Conservation (phyloP, 2,329 filamentous ascomycete genomes). For the Raffaelea arxii region DNA sequence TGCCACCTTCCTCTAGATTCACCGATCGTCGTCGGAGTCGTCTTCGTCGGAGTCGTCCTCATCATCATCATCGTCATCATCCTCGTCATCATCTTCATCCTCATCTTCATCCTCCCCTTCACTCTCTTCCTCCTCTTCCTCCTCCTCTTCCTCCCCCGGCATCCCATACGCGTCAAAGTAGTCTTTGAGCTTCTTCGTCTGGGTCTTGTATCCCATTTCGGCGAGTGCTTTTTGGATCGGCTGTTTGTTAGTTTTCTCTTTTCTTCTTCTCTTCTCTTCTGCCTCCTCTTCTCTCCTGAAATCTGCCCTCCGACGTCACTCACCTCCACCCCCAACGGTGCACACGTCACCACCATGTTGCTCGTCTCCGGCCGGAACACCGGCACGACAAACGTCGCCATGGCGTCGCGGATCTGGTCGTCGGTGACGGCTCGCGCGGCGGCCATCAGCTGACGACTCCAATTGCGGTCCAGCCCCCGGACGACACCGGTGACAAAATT, state of each 20-base stretch:
- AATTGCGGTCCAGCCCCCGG: constrained; percentile 63
- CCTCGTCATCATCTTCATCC: constrained; percentile 44
- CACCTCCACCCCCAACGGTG: constrained; percentile 76
- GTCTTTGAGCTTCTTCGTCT: constrained; percentile 61
- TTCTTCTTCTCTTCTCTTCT: background rate
- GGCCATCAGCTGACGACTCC: constrained; percentile 65
- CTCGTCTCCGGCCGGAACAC: constrained; percentile 72
- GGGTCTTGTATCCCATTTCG: constrained; percentile 66
- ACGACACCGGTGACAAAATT: constrained; percentile 80
- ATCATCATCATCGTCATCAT: constrained; percentile 38
- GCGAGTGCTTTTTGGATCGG: constrained; percentile 66
- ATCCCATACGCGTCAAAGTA: constrained; percentile 91
- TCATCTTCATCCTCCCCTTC: constrained; percentile 51
- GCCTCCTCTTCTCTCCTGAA: background rate
- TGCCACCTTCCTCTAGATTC: too few species aligned
- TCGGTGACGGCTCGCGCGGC: constrained; percentile 69
- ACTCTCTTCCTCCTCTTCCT: constrained; percentile 51
- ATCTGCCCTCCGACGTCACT: too few species aligned
- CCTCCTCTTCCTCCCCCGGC: constrained; percentile 49
- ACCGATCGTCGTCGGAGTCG: constrained; percentile 1
- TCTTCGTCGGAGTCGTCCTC: constrained; percentile 18
- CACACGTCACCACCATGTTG: constrained; percentile 83
- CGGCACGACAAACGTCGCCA: constrained; percentile 67
- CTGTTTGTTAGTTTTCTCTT: constrained; percentile 41
- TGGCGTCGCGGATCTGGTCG: constrained; percentile 65